Base-by-base conservation (phyloP, 768 basidiomycete genomes). In the Sporobolomyces phaffii region DNA sequence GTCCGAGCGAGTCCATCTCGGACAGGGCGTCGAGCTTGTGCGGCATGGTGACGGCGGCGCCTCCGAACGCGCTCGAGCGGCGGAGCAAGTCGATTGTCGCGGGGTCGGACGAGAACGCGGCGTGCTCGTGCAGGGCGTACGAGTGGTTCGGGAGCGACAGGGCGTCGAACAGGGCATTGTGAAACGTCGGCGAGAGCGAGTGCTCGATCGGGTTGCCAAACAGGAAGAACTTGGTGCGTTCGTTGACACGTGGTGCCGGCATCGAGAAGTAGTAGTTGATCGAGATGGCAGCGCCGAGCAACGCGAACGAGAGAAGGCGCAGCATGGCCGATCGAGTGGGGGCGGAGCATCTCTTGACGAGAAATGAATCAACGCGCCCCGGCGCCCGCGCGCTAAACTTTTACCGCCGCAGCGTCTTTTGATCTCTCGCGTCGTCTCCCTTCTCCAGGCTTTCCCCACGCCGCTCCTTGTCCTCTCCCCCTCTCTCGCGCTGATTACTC, bases 41-140 rank as follows among this genome's bases (percentile, higher is more conserved):
- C 17, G 74, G 74, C 74, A 73, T 75, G 22, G 73, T 74, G 22
- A 74, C 71, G 15, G 68, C 65, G 0, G 62, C 62, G 1, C 69
- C 65, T 5, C 40, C 62, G 49, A 68, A 70, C 0, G 41, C 17
- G 15, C 60, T 38, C n/a, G 44, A 54, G 5, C 5, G 24, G 20
- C 48, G 49, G n/a, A 73, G 47, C 13, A 62, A 31, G 17, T 24
- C 15, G 10, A 54, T 36, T 50, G 45, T n/a, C 22, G 58, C 29
- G 2, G 28, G 24, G 44, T 60, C 58, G 36, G 51, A 6, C 18
- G 56, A 58, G 45, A 66, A 61, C 5, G 50, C 24, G 26, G 52
- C 14, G 33, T 50, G 49, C 29, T 70, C 66, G 63, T 68, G 50
- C 17, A 65, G 43, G 8, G 38, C 13, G 61, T 64, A 74, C n/a